Evolutionary conservation across 345 rosid genomes (phyloP).

Genomic region (Sisymbrium irio): DNA sequence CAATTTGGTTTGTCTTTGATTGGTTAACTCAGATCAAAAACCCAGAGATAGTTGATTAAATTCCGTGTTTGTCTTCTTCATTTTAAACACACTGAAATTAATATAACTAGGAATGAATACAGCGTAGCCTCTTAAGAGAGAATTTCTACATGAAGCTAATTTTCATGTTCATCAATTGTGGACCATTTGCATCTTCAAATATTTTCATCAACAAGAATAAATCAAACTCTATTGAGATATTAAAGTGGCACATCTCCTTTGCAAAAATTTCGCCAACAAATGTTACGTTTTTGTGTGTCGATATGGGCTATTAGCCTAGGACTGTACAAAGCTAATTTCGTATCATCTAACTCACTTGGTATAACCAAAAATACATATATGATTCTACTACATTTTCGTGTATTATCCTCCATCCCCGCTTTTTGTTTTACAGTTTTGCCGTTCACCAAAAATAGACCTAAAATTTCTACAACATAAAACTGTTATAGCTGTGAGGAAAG

Average conservation of each 20-base stretch:
- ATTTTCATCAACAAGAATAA: neutral
- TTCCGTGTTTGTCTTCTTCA: neutral
- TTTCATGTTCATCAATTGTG: neutral
- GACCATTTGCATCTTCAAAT: neutral
- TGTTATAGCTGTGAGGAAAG: constrained; percentile 37
- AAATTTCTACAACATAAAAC: constrained; percentile 13
- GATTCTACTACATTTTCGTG: constrained; percentile 9
- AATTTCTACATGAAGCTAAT: neutral
- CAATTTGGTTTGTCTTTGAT: too few species aligned
- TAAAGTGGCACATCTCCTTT: neutral
- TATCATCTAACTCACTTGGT: constrained; percentile 1
- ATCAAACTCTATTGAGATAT: neutral
- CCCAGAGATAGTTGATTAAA: too few species aligned
- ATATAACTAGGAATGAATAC: too few species aligned
- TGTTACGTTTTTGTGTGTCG: neutral
- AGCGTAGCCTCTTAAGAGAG: neutral
- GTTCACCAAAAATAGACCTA: constrained; percentile 44
- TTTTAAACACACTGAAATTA: neutral
- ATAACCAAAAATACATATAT: neutral
- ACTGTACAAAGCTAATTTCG: neutral
- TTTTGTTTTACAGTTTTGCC: constrained; percentile 7
- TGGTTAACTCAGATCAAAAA: too few species aligned
- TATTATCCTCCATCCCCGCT: neutral
- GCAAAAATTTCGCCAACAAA: neutral
- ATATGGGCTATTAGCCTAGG: neutral